These are phyloP conservation scores for Penicillium pulvis DNA, from an alignment of 495 filamentous ascomycete species.

Conservation along the genomic window DNA sequence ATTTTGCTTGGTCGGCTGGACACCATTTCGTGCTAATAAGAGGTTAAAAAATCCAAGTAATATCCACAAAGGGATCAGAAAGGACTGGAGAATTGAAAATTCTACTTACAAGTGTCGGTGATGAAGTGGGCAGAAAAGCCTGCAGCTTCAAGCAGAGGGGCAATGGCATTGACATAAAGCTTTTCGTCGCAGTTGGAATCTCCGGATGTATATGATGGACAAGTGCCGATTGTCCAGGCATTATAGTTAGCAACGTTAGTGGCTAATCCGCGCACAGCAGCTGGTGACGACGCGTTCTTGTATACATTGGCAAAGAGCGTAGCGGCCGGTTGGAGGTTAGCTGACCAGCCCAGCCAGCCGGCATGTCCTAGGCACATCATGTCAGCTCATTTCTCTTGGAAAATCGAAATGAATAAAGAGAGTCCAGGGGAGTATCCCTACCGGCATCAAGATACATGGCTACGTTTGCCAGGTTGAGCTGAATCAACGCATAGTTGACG, in stretches of 20 bases:
- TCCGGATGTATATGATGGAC: conserved; percentile 46
- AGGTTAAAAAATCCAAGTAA: not conserved
- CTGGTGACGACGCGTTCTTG: conserved; percentile 64
- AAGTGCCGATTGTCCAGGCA: conserved; percentile 50
- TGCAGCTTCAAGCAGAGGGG: conserved; percentile 56
- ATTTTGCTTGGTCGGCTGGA: conserved; percentile 62
- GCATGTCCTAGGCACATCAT: conserved; percentile 34
- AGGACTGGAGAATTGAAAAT: not conserved
- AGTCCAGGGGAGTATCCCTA: too few relatives aligned
- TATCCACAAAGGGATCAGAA: not conserved
- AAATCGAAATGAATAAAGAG: too few relatives aligned
- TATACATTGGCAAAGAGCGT: conserved; percentile 67
- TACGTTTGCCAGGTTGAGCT: conserved; percentile 75
- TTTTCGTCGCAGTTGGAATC: conserved; percentile 67
- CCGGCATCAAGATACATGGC: conserved; percentile 84
- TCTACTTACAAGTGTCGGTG: conserved; percentile 55
- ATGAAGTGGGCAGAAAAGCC: conserved; percentile 78
- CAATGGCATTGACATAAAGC: conserved; percentile 67
- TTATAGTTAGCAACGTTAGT: conserved; percentile 86
- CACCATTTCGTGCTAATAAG: conserved; percentile 37
- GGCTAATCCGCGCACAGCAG: conserved; percentile 67
- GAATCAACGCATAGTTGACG: conserved; percentile 69
- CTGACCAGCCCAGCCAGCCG: conserved; percentile 83
- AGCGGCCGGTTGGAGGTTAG: conserved; percentile 73
- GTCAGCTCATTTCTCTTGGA: not conserved